Conservation (phyloP, 768 basidiomycete species). For the Rhodotorula graminis region DNA sequence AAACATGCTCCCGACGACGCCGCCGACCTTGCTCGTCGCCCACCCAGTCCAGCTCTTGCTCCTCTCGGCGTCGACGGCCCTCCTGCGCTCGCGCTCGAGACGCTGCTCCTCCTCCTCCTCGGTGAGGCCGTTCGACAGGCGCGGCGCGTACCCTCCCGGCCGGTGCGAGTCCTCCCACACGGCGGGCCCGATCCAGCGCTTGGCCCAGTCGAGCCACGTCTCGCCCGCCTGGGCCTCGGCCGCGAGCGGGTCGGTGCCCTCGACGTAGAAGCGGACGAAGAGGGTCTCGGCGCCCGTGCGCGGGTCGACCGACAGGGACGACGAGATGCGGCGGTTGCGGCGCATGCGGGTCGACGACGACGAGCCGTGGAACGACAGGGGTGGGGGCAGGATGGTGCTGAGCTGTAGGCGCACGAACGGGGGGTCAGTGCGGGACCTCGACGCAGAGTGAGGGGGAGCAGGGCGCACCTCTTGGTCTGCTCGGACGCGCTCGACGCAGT, state of each 20-base stretch:
- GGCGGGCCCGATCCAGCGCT: slow-evolving; percentile 30
- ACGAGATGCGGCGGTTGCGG: slow-evolving; percentile 18
- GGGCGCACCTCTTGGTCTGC: slow-evolving; percentile 10
- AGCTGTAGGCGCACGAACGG: slow-evolving; percentile 7
- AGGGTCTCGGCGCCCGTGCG: slow-evolving; percentile 22
- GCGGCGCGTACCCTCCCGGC: slow-evolving; percentile 22
- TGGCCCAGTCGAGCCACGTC: slow-evolving; percentile 25
- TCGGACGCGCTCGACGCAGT: slow-evolving; percentile 27
- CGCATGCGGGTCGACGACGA: slow-evolving; percentile 9
- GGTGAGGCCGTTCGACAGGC: neutral
- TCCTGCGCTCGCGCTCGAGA: neutral
- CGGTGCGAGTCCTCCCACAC: slow-evolving; percentile 29
- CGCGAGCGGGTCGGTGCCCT: slow-evolving; percentile 22
- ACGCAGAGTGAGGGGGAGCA: too few relatives aligned
- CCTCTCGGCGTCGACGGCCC: neutral
- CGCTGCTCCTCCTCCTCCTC: slow-evolving; percentile 1
- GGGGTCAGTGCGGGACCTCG: neutral
- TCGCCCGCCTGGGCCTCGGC: neutral
- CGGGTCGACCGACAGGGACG: slow-evolving; percentile 22
- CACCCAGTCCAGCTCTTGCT: slow-evolving; percentile 4
- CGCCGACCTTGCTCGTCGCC: neutral
- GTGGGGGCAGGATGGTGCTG: slow-evolving; percentile 16
- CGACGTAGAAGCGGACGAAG: slow-evolving; percentile 37
- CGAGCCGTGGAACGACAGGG: slow-evolving; percentile 29
- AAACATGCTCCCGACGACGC: slow-evolving; percentile 3